Evolutionary conservation across 805 yeast species (phyloP).

Genomic region (Candida ponderosae): DNA sequence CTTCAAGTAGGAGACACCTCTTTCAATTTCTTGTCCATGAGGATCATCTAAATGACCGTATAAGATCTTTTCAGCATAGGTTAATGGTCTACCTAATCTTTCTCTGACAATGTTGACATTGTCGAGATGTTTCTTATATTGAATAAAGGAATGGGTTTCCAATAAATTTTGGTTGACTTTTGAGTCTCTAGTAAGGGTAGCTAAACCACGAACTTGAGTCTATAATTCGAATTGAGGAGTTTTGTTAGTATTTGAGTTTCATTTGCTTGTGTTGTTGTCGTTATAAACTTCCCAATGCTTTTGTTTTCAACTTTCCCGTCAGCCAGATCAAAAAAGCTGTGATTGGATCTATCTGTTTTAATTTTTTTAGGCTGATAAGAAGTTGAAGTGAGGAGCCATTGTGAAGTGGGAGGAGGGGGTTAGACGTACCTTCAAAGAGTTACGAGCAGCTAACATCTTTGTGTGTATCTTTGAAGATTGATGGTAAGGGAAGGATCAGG

Average conservation of each 20-base stretch:
- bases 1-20: slow-evolving; percentile 89
- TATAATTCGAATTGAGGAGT: too few relatives aligned
- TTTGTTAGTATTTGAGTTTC: too few relatives aligned
- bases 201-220: slow-evolving; percentile 27
- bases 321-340: too few relatives aligned
- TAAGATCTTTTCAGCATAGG: slow-evolving; percentile 91
- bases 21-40: slow-evolving; percentile 71
- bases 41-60: slow-evolving; percentile 95
- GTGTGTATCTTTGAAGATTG: too few relatives aligned
- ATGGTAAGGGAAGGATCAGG: too few relatives aligned
- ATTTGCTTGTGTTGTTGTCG: too few relatives aligned
- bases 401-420: neutral
- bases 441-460: slow-evolving; percentile 7
- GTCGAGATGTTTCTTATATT: slow-evolving; percentile 86
- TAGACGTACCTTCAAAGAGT: slow-evolving; percentile 6
- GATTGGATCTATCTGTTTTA: too few relatives aligned
- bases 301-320: too few relatives aligned
- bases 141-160: slow-evolving; percentile 79
- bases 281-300: too few relatives aligned
- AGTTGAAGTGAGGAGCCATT: slow-evolving; percentile 9
- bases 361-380: too few relatives aligned
- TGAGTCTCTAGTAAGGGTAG: slow-evolving; percentile 51
- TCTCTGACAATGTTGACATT: slow-evolving; percentile 78
- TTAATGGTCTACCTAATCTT: slow-evolving; percentile 81
- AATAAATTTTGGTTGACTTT: slow-evolving; percentile 74